Conservation (phyloP, 1,284 basidiomycete species). For the Cryptococcus floricola region DNA sequence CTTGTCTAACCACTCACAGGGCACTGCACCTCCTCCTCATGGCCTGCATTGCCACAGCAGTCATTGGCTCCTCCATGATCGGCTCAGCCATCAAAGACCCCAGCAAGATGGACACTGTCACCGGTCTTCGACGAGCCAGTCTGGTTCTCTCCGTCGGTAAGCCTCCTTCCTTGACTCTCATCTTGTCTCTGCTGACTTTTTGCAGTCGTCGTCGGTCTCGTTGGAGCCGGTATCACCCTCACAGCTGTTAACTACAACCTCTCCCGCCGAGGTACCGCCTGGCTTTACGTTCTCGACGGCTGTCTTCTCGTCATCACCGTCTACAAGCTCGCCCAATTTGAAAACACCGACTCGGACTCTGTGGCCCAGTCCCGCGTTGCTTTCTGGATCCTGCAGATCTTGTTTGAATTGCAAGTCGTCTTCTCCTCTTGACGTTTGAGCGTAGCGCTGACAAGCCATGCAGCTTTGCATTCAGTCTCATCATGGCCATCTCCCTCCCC, state of each 20-base stretch:
- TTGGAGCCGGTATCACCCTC: slow-evolving; percentile 10
- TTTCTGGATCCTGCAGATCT: slow-evolving; percentile 28
- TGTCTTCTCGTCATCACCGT: slow-evolving; percentile 9
- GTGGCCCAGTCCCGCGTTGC: slow-evolving; percentile 10
- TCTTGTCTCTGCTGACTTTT: neutral
- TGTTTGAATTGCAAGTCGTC: slow-evolving; percentile 20
- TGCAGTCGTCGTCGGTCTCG: slow-evolving; percentile 13
- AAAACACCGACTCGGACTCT: slow-evolving; percentile 2
- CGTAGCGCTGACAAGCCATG: neutral
- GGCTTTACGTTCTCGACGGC: neutral
- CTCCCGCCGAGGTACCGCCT: slow-evolving; percentile 5
- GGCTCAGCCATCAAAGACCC: slow-evolving; percentile 10
- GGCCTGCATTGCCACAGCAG: slow-evolving; percentile 24
- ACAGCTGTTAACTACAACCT: slow-evolving; percentile 16
- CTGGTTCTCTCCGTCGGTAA: slow-evolving; percentile 23
- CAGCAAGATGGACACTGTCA: slow-evolving; percentile 13
- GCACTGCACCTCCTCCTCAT: slow-evolving; percentile 14
- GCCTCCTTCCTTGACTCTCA: neutral
- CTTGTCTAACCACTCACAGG: neutral
- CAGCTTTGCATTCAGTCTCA: slow-evolving; percentile 12
- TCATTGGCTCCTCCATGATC: slow-evolving; percentile 18
- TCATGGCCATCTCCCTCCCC: slow-evolving; percentile 14
- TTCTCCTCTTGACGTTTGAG: neutral
- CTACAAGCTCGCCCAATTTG: slow-evolving; percentile 12
- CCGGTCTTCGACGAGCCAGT: slow-evolving; percentile 18